Evolutionary conservation across 352 stramenopile species (phyloP), one percentile per base, ranked within the genome.

Genomic region (Stramenopiles sp.): DNA sequence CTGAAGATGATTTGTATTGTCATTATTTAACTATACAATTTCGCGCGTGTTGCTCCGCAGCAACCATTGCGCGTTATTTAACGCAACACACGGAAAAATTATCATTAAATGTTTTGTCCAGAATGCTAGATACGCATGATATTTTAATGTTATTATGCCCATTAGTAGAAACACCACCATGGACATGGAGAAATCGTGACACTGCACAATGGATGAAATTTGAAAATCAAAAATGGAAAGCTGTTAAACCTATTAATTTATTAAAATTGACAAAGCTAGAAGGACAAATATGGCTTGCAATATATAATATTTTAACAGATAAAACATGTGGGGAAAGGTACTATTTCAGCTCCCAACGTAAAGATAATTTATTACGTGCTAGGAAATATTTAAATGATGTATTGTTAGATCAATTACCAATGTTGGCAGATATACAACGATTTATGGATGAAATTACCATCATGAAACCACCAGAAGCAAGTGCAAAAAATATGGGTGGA

Each of bases 61-160:
- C 96, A 32, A 92, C 91, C 0, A 83, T 97, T 7, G 80, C 95
- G 69, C 88, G 92, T 6, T 96, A 93, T 81, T 81, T 98, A 20
- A 88, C 88, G 29, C 92, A 98, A 83, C 88, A 94, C 63, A 82
- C 96, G 31, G 84, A 94, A 30, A 32, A 90, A 23, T 83, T 98
- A 6, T 86, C 93, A 23, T 80, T 97, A 20, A 89, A 86, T 80
- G 85, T 96, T 29, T 85, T 96, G 7, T 91, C 88, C 7, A 89
- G 94, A 27, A 83, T 98, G 29, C 79, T 97, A n/a, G 92, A 98
- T 80, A 97, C 91, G n/a, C 93, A 98, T 81, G 94, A 98, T 82
- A 87, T 94, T 73, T 86, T 97, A 7, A 84, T 98, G 13, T 89
- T 92, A 4, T 86, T 98, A 27, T 88, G 94, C 0, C 87, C 87